These are phyloP conservation scores for Bryopsis sp. DNA, from an alignment of 139 green algal genomes.

Conservation along the genomic window DNA sequence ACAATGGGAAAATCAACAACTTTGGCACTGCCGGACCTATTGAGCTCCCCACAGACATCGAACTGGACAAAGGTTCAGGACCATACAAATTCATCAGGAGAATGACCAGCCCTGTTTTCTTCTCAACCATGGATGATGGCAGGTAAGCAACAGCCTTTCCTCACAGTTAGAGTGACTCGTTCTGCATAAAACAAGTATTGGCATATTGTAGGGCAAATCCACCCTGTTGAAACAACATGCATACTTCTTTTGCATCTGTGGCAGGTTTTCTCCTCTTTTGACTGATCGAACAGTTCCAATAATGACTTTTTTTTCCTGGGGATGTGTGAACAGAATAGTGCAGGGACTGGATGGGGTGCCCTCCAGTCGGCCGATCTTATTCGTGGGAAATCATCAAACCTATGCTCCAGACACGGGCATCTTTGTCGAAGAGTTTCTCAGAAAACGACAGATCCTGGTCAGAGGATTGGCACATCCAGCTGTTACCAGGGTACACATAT, in stretches of 20 bases:
- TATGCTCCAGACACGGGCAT: conserved; percentile 63
- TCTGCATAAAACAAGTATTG: no score
- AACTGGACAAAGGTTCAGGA: conserved; percentile 28
- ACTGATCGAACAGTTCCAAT: no score
- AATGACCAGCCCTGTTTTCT: conserved; percentile 20
- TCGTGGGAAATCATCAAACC: conserved; percentile 93
- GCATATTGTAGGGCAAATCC: no score
- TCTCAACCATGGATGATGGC: background rate
- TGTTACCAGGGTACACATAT: background rate
- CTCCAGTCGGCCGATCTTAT: conserved; percentile 51
- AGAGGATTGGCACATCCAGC: conserved; percentile 14
- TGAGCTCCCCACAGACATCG: conserved; percentile 59
- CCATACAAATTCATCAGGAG: background rate
- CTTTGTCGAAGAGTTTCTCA: conserved; percentile 11
- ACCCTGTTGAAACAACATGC: no score
- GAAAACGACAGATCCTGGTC: background rate
- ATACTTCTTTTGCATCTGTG: no score
- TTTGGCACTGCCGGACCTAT: conserved; percentile 59
- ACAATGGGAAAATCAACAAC: conserved; percentile 9
- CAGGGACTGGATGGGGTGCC: conserved; percentile 38
- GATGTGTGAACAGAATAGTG: conserved; percentile 18
- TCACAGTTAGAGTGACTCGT: no score
- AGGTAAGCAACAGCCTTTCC: no score
- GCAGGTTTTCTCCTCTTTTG: background rate
- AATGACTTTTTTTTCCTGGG: no score